phyloP scores from a whole-genome alignment of 1,284 basidiomycete genomes.

The Leccinum griseonigrum region DNA sequence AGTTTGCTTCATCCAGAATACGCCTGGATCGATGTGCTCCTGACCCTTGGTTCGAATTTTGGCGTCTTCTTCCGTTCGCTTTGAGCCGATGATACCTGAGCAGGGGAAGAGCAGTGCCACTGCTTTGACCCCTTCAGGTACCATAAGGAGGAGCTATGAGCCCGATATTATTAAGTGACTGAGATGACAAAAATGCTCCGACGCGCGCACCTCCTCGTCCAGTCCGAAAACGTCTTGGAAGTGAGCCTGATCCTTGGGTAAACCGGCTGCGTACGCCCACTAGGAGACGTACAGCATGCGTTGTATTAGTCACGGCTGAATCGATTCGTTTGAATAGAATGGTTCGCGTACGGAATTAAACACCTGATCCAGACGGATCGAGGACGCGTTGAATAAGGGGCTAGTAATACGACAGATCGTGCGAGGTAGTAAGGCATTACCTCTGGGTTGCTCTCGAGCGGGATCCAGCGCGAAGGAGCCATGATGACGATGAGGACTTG shows the following conservation, averaged over 20 bases:
- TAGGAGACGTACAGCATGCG: constrained; percentile 27
- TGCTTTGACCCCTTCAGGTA: constrained; percentile 73
- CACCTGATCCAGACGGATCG: constrained; percentile 37
- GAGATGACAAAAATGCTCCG: not conserved
- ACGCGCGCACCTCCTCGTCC: constrained; percentile 58
- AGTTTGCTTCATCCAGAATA: constrained; percentile 78
- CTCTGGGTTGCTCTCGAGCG: constrained; percentile 76
- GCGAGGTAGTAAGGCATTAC: constrained; percentile 35
- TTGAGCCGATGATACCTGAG: constrained; percentile 47
- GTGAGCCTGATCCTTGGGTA: constrained; percentile 52
- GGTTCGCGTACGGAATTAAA: constrained; percentile 45
- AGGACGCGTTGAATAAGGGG: constrained; percentile 7
- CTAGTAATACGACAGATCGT: not conserved
- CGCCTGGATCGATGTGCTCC: constrained; percentile 52
- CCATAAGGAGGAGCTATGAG: constrained; percentile 63
- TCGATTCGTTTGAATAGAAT: not conserved
- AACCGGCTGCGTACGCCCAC: constrained; percentile 79
- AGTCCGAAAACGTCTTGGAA: constrained; percentile 85
- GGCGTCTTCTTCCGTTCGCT: constrained; percentile 57
- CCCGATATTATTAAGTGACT: not conserved
- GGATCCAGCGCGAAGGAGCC: constrained; percentile 55
- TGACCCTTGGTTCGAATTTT: constrained; percentile 48
- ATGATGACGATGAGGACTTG: constrained; percentile 10
- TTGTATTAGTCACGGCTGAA: not conserved
- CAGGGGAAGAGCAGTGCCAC: constrained; percentile 83